Evolutionary conservation across 257 asterid species (phyloP).

Genomic region (Jaltomata sinuosa): DNA sequence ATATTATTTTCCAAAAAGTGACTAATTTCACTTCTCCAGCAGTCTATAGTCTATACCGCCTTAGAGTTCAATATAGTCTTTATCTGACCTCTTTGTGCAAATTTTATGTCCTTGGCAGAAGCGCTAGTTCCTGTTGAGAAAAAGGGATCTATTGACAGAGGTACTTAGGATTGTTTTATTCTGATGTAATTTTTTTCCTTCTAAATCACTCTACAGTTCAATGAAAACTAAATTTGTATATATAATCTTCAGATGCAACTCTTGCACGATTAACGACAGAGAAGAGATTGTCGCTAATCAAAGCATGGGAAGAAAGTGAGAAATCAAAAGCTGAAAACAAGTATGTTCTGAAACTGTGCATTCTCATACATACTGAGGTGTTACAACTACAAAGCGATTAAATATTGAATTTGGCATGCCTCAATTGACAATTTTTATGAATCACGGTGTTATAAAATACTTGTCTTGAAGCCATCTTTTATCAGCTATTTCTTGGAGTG

Average conservation of each 20-base stretch:
- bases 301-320: slow-evolving; percentile 99
- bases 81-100: background rate
- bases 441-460: background rate
- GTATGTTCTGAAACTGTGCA: slow-evolving; percentile 18
- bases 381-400: background rate
- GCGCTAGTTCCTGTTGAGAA: slow-evolving; percentile 54
- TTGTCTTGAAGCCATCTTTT: background rate
- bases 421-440: background rate
- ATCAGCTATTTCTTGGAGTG: background rate
- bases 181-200: background rate
- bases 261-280: slow-evolving; percentile 70
- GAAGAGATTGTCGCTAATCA: slow-evolving; percentile 66
- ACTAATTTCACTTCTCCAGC: background rate
- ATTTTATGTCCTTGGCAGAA: slow-evolving; percentile 18
- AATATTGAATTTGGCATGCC: background rate
- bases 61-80: background rate
- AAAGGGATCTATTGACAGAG: slow-evolving; percentile 69
- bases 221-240: background rate
- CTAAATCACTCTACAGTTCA: background rate
- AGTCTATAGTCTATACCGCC: background rate
- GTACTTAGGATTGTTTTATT: slow-evolving; percentile 20
- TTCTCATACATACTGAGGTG: background rate
- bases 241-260: slow-evolving; percentile 45
- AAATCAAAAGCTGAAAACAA: slow-evolving; percentile 84
- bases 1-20: background rate